Percentiles rank a stretch among this genome's conserved stretches.
Conservation (phyloP, 1,139 yeast species). For the Trichomonascaceae sp. region DNA sequence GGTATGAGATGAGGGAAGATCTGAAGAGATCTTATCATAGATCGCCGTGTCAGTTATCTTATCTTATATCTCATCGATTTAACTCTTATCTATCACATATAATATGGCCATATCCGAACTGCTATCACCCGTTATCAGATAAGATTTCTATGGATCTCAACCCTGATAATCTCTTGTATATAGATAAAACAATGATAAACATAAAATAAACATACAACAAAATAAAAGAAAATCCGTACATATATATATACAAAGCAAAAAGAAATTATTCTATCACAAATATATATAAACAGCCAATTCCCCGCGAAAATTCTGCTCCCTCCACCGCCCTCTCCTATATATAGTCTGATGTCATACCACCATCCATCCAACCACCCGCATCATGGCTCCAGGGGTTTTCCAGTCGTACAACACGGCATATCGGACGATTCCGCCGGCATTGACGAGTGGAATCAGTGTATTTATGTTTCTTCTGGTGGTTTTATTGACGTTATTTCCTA, state of each 20-base stretch:
- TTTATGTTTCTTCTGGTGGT: constrained; percentile 43
- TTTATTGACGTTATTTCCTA: constrained; percentile 28
- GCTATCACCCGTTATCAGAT: neutral
- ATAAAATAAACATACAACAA: neutral
- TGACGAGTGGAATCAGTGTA: constrained; percentile 57
- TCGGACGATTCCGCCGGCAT: constrained; percentile 43
- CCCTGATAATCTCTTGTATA: neutral
- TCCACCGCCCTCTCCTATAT: neutral
- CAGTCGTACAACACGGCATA: constrained; percentile 13
- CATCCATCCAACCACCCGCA: neutral
- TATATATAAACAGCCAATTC: too few species aligned
- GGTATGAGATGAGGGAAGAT: too few species aligned
- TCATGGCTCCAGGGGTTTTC: constrained; percentile 7
- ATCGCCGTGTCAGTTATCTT: too few species aligned
- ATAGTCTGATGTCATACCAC: neutral
- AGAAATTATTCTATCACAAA: neutral
- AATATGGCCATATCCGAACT: too few species aligned
- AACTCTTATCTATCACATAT: too few species aligned
- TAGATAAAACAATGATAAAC: neutral
- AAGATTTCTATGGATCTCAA: neutral
- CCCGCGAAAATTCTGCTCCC: neutral
- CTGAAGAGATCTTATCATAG: too few species aligned
- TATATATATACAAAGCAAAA: too few species aligned
- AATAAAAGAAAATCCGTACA: neutral
- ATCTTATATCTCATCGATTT: too few species aligned